phyloP scores from a whole-genome alignment of 768 basidiomycete species.

The Mycena galericulata region DNA sequence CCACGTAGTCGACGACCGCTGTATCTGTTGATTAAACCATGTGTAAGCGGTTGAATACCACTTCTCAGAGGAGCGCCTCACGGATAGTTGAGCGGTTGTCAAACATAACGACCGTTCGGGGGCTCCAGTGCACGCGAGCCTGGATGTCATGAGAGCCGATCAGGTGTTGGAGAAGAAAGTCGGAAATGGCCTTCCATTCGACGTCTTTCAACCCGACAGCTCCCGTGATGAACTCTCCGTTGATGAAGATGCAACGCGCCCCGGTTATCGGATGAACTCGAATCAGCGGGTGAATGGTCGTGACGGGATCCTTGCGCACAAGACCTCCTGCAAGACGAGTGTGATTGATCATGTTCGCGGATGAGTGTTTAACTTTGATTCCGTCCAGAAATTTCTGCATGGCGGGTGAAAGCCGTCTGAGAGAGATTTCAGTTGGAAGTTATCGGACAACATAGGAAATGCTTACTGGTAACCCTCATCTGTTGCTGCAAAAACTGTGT shows the following conservation, averaged over 20 bases:
- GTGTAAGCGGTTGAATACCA: no score
- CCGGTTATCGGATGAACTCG: constrained; percentile 46
- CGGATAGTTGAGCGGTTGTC: constrained; percentile 31
- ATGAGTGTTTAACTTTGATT: constrained; percentile 42
- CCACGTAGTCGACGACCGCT: constrained; percentile 31
- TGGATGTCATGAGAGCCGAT: constrained; percentile 42
- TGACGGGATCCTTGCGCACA: constrained; percentile 43
- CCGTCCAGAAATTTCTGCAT: constrained; percentile 29
- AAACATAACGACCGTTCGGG: constrained; percentile 36
- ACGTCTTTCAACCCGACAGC: constrained; percentile 43
- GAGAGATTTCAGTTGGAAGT: neutral
- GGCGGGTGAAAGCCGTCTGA: constrained; percentile 28
- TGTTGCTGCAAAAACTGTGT: constrained; percentile 37
- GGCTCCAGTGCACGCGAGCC: constrained; percentile 41
- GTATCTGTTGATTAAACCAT: constrained; percentile 22
- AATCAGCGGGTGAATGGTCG: constrained; percentile 44
- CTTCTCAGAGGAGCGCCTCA: no score
- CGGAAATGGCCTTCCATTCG: constrained; percentile 38
- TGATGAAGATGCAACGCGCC: constrained; percentile 42
- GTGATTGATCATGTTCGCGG: constrained; percentile 41
- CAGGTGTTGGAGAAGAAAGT: constrained; percentile 42
- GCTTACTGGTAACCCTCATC: constrained; percentile 35
- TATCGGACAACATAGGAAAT: neutral
- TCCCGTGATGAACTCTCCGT: constrained; percentile 43
- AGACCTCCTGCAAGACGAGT: constrained; percentile 38